Evolutionary conservation across 148 eudicot genomes (phyloP), one percentile per base, ranked within the genome.

Genomic region (Nyssa sinensis): DNA sequence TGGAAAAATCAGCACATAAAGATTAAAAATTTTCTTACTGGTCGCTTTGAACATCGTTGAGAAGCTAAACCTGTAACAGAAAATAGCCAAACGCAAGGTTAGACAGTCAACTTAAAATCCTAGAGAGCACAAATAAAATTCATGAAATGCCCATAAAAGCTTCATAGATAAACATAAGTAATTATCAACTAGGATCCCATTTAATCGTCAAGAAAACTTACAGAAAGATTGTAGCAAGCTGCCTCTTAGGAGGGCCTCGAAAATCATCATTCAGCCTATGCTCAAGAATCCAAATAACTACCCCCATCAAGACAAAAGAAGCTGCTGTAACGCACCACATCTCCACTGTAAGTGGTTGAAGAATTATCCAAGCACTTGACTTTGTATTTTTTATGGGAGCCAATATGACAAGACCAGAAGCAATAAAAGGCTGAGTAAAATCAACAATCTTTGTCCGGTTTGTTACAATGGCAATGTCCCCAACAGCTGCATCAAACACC

Each of bases 401-500:
- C 16, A 79, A 64, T 2, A 79, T 58, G 10, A 74, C 78, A 17
- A 79, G 74, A 55, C 82, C 82, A 1, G 82, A 74, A 12, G 60
- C 78, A 13, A 33, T 62, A 37, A 60, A 79, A 1, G 82, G 82
- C 51, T 67, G 82, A 2, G 82, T 79, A 35, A 79, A 79, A 21
- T 79, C 82, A 29, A 53, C 82, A 33, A 34, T 31, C 51, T 23
- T 74, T 5, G 73, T 74, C 59, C 82, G 65, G n/a, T 64, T 37
- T 1, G 78, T 73, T 6, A 69, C 44, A 6, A 79, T 79, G 9
- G 74, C 70, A 25, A 79, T 74, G 53, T 79, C 82, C 8, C 82
- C 82, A 5, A 79, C 31, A 2, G 69, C 77, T 28, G 82, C 82
- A 74, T 79, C 82, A 63, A 74, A 61, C 17, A 35, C 81, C 81